These are phyloP conservation scores for Pseudophaeomoniella oleicola DNA, from an alignment of 2,329 filamentous ascomycete species.

Conservation along the genomic window DNA sequence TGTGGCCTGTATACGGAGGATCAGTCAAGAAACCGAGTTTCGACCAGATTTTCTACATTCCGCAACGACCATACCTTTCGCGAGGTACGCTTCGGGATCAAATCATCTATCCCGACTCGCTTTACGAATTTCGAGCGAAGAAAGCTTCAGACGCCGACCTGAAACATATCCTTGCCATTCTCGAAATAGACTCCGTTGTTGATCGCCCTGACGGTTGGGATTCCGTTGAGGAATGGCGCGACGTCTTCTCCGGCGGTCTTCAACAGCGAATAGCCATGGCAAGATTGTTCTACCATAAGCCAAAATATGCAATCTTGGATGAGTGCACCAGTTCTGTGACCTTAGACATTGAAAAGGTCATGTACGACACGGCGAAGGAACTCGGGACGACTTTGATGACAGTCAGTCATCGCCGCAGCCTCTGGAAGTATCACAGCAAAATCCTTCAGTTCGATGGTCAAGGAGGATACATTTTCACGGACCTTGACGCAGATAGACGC, in stretches of 20 bases:
- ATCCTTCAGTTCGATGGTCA: constrained; percentile 96
- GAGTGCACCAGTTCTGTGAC: constrained; percentile 96
- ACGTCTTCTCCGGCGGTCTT: constrained; percentile 78
- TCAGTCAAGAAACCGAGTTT: constrained; percentile 83
- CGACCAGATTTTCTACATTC: constrained; percentile 94
- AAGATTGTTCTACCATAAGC: constrained; percentile 81
- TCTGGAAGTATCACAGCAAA: constrained; percentile 93
- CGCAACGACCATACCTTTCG: constrained; percentile 85
- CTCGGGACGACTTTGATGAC: constrained; percentile 94
- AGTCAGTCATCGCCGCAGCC: constrained; percentile 73
- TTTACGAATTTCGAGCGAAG: constrained; percentile 75
- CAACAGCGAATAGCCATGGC: constrained; percentile 98
- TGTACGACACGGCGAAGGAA: constrained; percentile 93
- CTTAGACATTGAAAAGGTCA: constrained; percentile 80
- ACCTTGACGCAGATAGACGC: constrained; percentile 72
- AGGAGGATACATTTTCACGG: constrained; percentile 79
- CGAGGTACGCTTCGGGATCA: constrained; percentile 88
- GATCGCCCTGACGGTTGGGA: constrained; percentile 75
- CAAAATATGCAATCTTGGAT: constrained; percentile 88
- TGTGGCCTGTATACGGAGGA: constrained; percentile 97
- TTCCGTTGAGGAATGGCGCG: constrained; percentile 90
- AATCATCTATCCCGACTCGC: constrained; percentile 85
- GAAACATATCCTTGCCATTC: constrained; percentile 56
- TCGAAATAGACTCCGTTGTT: constrained; percentile 73
- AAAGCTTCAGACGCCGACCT: constrained; percentile 72